These are phyloP conservation scores for Teunomyces stri DNA, from an alignment of 805 yeast genomes.

Conservation along the genomic window DNA sequence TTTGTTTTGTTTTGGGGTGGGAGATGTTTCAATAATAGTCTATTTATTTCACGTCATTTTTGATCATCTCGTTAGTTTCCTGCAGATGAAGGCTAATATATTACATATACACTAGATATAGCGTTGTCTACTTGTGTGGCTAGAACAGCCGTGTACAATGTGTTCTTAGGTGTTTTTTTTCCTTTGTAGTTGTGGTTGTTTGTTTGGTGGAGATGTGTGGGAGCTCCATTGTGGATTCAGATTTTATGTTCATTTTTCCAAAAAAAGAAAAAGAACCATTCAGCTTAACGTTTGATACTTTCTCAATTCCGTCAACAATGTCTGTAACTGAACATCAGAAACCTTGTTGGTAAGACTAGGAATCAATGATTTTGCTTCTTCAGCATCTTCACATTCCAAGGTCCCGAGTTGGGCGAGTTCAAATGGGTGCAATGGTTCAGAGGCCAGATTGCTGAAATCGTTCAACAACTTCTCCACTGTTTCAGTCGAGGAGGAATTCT, in stretches of 20 bases:
- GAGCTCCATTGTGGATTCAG: too few relatives aligned
- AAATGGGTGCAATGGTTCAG: conserved; percentile 77
- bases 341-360: conserved; percentile 84
- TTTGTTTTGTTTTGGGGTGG: neutral
- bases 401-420: conserved; percentile 92
- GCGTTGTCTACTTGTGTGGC: conserved; percentile 2
- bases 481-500: conserved; percentile 87
- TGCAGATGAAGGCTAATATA: conserved; percentile 1
- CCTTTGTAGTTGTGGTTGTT: neutral
- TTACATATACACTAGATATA: neutral
- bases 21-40: neutral
- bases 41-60: neutral
- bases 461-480: conserved; percentile 88
- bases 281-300: conserved; percentile 45
- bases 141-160: neutral
- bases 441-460: conserved; percentile 55
- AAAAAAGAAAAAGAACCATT: neutral
- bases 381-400: conserved; percentile 92
- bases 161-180: neutral
- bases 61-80: neutral
- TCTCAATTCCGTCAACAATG: conserved; percentile 82
- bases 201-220: neutral
- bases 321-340: conserved; percentile 82
- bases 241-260: too few relatives aligned
- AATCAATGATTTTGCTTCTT: conserved; percentile 90